Base-by-base conservation (phyloP, 371 early-diverging fungal genomes). In the Haplosporangium sp. region DNA sequence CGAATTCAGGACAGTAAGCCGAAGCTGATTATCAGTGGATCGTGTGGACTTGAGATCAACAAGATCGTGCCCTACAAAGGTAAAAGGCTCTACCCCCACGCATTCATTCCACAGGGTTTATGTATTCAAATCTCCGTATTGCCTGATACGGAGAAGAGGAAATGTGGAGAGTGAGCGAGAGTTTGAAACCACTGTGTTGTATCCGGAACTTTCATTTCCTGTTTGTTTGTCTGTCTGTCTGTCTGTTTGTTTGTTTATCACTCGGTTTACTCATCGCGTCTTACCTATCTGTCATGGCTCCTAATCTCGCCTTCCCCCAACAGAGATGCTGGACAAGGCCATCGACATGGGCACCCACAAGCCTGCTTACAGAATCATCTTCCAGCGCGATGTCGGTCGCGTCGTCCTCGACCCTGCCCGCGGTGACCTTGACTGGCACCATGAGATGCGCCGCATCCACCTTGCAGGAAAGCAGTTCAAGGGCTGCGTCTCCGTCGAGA, bases 1-100 rank as follows among this genome's bases (percentile, higher is more conserved):
- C 87, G 95, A 21, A 93, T 95, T 64, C 85, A 91, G 52, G 95
- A 92, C 69, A 87, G 89, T 66, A 85, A 90, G 66, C 95, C 95
- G 46, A 89, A 88, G 60, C 85, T 94, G 6, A 72, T 94, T 20
- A 64, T 95, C 0, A 85, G 91, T 29, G 94, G 94, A 41, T 93
- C 93, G 52, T 93, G 92, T 62, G 95, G 95, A 18, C 83, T 94
- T 59, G 95, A 94, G 76, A 88, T 90, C 40, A 86, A 83, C 45
- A 80, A 85, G 60, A 71, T 85, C 10, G 86, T 93, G 45, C 83
- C 87, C 9, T 93, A 91, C 83, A 90, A 89, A 71, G 87, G 89
- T 87, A 80, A 57, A 62, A 46, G 6, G 36, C 0, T 29, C 29
- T 29, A 4, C 29, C 37, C 20, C 45, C 36, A 21, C 21, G 8